Base-by-base conservation (phyloP, 441 rosid species). In the Croton setiger region DNA sequence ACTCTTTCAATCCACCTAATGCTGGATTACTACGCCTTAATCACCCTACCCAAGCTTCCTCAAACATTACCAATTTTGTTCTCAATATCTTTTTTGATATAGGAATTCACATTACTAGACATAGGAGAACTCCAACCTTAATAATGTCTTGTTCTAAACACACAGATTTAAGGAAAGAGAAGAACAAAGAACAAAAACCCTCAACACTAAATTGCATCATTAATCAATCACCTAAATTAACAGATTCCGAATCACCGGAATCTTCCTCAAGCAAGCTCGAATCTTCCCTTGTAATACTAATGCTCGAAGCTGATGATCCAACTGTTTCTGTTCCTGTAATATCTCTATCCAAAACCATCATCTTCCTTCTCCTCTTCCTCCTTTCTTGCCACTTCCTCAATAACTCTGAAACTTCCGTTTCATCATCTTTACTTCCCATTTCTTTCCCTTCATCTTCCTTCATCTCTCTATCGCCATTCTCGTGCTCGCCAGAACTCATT, bases 331-430 rank as follows among this genome's bases (percentile, higher is more conserved):
- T 53, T 27, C 72, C 68, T 20, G 41, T 53, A 21, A 58, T 37
- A 39, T 63, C 75, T 39, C 54, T 69, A 21, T 39, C 61, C 63
- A 70, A 18, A 66, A 80, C 60, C 20, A 67, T 63, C 20, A 67
- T 51, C 31, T 82, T 76, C 72, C 80, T 81, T 58, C 85, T 74
- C 79, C 80, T 81, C 68, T 73, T 81, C 68, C 96, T 76, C 48
- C 88, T 76, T 48, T 72, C 72, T 37, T 73, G 80, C 84, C 82
- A 75, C 79, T 72, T 77, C 48, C 86, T 83, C 66, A 78, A 7
- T 41, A 85, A 45, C 61, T 85, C 87, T 15, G 82, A 67, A 17
- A 73, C 64, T 5, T 62, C 79, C 18, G 51, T 49, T 2, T 72
- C 78, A 4, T 69, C 78, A 5, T 69, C 64, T 63, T 49, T 36